Percentiles rank a stretch among this genome's conserved stretches.
Evolutionary conservation across 2,329 filamentous ascomycete genomes (phyloP).

Genomic region (Calonectria ilicicola): DNA sequence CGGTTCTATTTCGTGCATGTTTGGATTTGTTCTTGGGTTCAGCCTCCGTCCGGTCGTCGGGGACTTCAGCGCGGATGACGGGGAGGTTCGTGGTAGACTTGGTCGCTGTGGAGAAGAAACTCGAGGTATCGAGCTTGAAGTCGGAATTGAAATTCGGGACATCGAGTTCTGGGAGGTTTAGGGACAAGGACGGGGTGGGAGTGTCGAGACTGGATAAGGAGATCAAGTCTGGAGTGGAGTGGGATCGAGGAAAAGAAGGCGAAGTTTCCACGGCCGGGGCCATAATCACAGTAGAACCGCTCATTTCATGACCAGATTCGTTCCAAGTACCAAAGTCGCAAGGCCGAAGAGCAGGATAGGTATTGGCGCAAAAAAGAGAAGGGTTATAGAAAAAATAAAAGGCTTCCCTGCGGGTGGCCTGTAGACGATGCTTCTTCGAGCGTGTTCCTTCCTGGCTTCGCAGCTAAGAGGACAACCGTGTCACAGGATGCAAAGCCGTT

Average conservation of each 20-base stretch:
- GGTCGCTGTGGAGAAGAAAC: constrained; percentile 50
- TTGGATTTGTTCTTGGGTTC: constrained; percentile 12
- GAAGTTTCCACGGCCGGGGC: constrained; percentile 51
- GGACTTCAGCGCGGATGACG: constrained; percentile 36
- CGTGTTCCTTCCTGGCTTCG: constrained; percentile 13
- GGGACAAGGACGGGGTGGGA: constrained; percentile 35
- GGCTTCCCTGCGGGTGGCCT: neutral
- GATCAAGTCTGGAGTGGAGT: constrained; percentile 49
- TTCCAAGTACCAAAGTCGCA: constrained; percentile 3
- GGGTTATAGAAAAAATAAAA: neutral
- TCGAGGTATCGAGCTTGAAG: constrained; percentile 60
- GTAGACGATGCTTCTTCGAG: constrained; percentile 29
- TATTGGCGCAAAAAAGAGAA: neutral
- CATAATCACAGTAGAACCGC: constrained; percentile 52
- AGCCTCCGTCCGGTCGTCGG: constrained; percentile 24
- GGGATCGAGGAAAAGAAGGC: constrained; percentile 48
- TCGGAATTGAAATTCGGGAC: constrained; percentile 65
- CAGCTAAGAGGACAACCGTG: constrained; percentile 31
- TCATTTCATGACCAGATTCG: constrained; percentile 49
- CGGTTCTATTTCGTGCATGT: constrained; percentile 53
- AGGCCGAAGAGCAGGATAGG: constrained; percentile 18
- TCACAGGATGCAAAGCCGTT: constrained; percentile 32
- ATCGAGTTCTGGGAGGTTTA: constrained; percentile 58
- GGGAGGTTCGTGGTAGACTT: constrained; percentile 31
- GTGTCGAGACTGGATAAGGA: constrained; percentile 44